Evolutionary conservation across 2,329 filamentous ascomycete genomes (phyloP), one percentile per base, ranked within the genome.

Genomic region (Calonectria pauciramosa): DNA sequence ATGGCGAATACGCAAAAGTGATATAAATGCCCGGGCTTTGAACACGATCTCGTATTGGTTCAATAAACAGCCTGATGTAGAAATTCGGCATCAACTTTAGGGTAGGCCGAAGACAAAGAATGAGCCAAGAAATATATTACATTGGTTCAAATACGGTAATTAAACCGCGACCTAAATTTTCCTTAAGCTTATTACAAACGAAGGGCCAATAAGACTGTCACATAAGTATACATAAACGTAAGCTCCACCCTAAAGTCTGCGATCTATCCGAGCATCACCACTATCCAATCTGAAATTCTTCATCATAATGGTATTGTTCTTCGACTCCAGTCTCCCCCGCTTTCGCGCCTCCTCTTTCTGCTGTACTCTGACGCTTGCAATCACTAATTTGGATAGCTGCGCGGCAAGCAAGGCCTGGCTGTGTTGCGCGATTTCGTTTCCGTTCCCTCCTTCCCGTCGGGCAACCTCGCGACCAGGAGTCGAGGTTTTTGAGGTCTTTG

Each of bases 331-430:
- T 67, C 75, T 75, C 49, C 71, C 75, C 32, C 75, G 34, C 71
- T 77, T 77, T n/a, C 70, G 70, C 11, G 51, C 71, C 51, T 76
- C 75, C 49, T 63, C 44, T 36, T 66, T 76, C 8, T 71, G 68
- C 71, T 76, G 76, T 23, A 54, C 71, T 41, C 75, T 71, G 16
- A 67, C 75, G 41, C 73, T 67, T 14, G 75, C 71, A 30, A 76
- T 63, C 28, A 65, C 49, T 28, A 78, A 63, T 44, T 36, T 74
- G 23, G 76, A 78, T 59, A 78, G 69, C 67, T 74, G 75, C 38
- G 75, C 75, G 34, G 76, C 75, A 20, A 78, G 76, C 28, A 76
- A 26, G 16, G 75, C 76, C 71, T 76, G 72, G 20, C 67, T 76
- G 59, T 73, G 73, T 8, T 59, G 71, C 44, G 73, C 70, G 32